phyloP scores from a whole-genome alignment of 2,329 filamentous ascomycete species.

The Sporothrix dimorphospora region DNA sequence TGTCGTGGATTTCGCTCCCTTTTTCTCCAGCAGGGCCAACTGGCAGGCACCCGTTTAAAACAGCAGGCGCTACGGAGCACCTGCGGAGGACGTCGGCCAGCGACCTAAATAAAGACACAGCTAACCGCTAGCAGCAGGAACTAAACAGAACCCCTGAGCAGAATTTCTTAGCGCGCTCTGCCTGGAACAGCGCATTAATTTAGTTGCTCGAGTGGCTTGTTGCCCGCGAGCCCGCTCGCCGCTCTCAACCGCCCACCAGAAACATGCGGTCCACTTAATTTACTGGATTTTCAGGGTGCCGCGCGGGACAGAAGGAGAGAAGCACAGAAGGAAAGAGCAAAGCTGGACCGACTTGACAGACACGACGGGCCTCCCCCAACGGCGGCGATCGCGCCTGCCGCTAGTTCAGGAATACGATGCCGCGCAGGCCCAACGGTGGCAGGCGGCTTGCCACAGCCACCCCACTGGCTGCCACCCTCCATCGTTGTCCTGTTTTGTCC shows the following conservation, averaged over 20 bases:
- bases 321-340: background rate
- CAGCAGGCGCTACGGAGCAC: conserved; percentile 12
- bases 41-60: conserved; percentile 8
- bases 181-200: background rate
- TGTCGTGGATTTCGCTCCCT: background rate
- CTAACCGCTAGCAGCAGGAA: background rate
- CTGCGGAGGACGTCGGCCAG: background rate
- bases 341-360: background rate
- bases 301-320: background rate
- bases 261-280: background rate
- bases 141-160: conserved; percentile 10
- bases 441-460: conserved; percentile 16
- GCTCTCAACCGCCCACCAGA: background rate
- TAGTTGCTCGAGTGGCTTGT: no score
- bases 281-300: conserved; percentile 8
- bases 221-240: background rate
- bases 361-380: background rate
- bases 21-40: background rate
- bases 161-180: conserved; percentile 16
- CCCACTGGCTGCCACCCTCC: background rate
- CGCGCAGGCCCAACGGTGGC: no score
- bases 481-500: background rate
- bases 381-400: conserved; percentile 24
- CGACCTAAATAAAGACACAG: conserved; percentile 21
- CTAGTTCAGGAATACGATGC: conserved; percentile 6